Evolutionary conservation across 805 yeast genomes (phyloP).

Genomic region (Candida peoriensis): DNA sequence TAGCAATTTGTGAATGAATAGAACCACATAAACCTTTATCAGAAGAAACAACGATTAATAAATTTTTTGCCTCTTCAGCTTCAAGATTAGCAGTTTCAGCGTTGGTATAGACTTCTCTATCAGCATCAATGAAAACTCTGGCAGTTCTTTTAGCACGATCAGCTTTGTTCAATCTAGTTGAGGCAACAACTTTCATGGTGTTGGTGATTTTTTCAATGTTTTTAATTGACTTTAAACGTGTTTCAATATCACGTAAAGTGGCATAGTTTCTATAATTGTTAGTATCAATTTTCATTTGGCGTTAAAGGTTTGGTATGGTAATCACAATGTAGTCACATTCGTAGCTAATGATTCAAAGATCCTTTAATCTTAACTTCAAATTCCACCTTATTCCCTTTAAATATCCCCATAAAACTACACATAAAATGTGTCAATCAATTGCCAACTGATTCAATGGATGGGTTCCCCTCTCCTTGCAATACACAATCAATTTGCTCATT

Average conservation of each 20-base stretch:
- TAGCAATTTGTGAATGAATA: constrained; percentile 91
- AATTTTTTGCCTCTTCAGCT: constrained; percentile 52
- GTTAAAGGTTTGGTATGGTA: not conserved
- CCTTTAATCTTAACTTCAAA: no score
- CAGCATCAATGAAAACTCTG: constrained; percentile 77
- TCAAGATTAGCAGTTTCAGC: constrained; percentile 69
- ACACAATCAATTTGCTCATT: no score
- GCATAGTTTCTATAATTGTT: constrained; percentile 73
- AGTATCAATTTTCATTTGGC: constrained; percentile 7
- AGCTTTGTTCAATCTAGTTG: constrained; percentile 93
- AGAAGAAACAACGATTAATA: constrained; percentile 84
- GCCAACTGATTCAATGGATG: no score
- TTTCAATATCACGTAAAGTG: constrained; percentile 97
- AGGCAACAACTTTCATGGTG: constrained; percentile 99
- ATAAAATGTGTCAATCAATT: no score
- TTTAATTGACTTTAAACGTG: constrained; percentile 95
- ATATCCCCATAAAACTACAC: no score
- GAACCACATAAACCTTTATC: constrained; percentile 99
- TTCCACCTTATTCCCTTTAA: no score
- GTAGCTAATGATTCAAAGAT: no score
- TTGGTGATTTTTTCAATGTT: constrained; percentile 99
- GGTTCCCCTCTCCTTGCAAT: no score
- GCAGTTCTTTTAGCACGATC: constrained; percentile 91
- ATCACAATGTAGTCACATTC: no score
- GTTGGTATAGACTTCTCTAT: constrained; percentile 69